These are phyloP conservation scores for Leptographium flavum DNA, from an alignment of 2,329 filamentous ascomycete genomes.

Conservation along the genomic window DNA sequence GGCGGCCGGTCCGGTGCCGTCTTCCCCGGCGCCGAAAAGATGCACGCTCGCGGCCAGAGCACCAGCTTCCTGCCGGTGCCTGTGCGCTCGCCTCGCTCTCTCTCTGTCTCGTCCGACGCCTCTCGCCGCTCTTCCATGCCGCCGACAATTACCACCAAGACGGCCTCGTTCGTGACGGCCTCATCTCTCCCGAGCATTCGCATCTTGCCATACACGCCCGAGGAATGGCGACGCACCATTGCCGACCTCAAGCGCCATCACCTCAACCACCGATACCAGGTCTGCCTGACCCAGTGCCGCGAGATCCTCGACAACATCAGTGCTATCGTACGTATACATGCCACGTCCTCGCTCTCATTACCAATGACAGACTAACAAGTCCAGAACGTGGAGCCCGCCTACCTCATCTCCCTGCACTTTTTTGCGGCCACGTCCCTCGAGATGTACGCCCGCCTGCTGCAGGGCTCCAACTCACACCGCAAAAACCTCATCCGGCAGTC, in stretches of 20 bases:
- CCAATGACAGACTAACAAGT: neutral
- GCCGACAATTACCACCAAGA: conserved; percentile 4
- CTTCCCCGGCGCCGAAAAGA: conserved; percentile 1
- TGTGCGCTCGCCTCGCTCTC: neutral
- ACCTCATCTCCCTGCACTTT: conserved; percentile 45
- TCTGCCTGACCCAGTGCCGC: conserved; percentile 36
- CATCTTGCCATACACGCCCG: conserved; percentile 26
- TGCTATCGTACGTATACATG: conserved; percentile 22
- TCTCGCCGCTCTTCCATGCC: conserved; percentile 6
- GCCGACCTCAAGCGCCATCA: conserved; percentile 40
- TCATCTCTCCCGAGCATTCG: conserved; percentile 4
- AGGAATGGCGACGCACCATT: conserved; percentile 37
- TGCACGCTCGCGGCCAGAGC: conserved; percentile 7
- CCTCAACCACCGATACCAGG: conserved; percentile 32
- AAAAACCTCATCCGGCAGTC: conserved; percentile 35
- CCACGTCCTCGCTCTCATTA: neutral
- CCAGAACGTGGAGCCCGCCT: conserved; percentile 31
- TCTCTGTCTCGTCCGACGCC: neutral
- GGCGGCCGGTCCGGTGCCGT: conserved; percentile 9
- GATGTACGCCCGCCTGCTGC: conserved; percentile 36
- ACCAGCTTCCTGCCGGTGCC: neutral
- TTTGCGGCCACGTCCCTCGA: conserved; percentile 48
- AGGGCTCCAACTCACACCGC: conserved; percentile 29
- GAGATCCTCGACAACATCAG: conserved; percentile 36
- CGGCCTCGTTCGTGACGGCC: conserved; percentile 13